Evolutionary conservation across 805 yeast species (phyloP).

Genomic region (Starmerella geochares): DNA sequence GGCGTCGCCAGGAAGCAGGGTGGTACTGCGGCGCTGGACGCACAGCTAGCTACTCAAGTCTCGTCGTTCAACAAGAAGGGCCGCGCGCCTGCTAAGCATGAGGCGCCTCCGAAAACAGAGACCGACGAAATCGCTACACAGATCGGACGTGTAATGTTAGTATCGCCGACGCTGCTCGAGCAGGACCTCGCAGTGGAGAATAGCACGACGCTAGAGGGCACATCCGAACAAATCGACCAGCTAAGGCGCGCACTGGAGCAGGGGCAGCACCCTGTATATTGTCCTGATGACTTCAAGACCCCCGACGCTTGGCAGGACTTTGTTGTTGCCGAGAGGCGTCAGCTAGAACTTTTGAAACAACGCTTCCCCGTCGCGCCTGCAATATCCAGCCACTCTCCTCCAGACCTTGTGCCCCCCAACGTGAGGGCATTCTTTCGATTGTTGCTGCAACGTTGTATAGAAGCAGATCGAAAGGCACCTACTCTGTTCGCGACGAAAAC

Average conservation of each 20-base stretch:
- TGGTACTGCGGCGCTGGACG: slow-evolving; percentile 19
- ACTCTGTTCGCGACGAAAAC: slow-evolving; percentile 16
- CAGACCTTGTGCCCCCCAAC: slow-evolving; percentile 32
- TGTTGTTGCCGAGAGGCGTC: slow-evolving; percentile 32
- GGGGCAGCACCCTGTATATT: slow-evolving; percentile 29
- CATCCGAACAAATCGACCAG: slow-evolving; percentile 5
- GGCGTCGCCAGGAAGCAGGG: slow-evolving; percentile 21
- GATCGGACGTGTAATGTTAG: slow-evolving; percentile 41
- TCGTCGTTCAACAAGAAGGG: background rate
- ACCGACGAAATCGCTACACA: slow-evolving; percentile 42
- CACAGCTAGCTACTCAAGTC: slow-evolving; percentile 18
- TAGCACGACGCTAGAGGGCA: slow-evolving; percentile 6
- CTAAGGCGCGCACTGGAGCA: slow-evolving; percentile 25
- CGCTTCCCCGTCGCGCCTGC: slow-evolving; percentile 7
- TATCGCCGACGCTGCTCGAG: slow-evolving; percentile 38
- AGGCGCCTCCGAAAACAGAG: slow-evolving; percentile 31
- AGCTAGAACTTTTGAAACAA: slow-evolving; percentile 26
- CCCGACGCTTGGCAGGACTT: slow-evolving; percentile 36
- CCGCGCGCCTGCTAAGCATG: background rate
- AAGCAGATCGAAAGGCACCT: slow-evolving; percentile 20
- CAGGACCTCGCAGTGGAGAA: slow-evolving; percentile 14
- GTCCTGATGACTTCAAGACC: slow-evolving; percentile 33
- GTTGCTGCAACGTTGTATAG: slow-evolving; percentile 38
- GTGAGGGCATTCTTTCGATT: slow-evolving; percentile 36
- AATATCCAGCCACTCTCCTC: background rate